phyloP scores from a whole-genome alignment of 441 rosid genomes.

The Macaranga tanarius region DNA sequence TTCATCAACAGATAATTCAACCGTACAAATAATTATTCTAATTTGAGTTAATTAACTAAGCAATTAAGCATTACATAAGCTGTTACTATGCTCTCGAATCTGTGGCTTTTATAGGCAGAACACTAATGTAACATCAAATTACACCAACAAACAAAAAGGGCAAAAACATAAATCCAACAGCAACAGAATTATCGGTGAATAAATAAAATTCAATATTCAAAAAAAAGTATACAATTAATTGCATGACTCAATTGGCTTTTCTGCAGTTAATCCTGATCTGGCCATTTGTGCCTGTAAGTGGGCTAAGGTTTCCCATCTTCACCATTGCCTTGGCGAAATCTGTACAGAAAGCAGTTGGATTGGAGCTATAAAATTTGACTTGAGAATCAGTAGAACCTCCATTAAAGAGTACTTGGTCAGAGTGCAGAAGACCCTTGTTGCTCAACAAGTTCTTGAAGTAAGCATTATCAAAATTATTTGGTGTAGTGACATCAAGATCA shows the following conservation, averaged over 20 bases:
- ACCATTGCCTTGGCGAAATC: conserved; percentile 59
- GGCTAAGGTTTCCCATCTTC: conserved; percentile 69
- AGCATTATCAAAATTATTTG: conserved; percentile 49
- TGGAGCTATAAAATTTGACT: conserved; percentile 45
- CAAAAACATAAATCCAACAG: no score
- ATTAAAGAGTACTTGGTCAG: conserved; percentile 60
- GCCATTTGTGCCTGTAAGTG: conserved; percentile 48
- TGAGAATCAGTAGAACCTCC: conserved; percentile 44
- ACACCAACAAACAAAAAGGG: no score
- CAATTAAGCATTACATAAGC: no score
- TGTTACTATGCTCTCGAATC: no score
- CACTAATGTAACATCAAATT: no score
- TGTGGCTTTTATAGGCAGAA: no score
- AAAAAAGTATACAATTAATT: neutral
- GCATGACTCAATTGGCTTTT: conserved; percentile 22
- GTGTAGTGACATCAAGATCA: conserved; percentile 49
- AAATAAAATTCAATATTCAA: no score
- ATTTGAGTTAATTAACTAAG: no score
- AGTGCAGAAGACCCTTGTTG: conserved; percentile 60
- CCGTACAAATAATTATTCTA: no score
- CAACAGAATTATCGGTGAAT: no score
- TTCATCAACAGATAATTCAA: no score
- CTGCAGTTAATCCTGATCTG: conserved; percentile 44
- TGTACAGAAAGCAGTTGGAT: conserved; percentile 37
- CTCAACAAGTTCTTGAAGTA: conserved; percentile 51